These are phyloP conservation scores for Colletotrichum agaves DNA, from an alignment of 2,329 filamentous ascomycete species.

Conservation along the genomic window DNA sequence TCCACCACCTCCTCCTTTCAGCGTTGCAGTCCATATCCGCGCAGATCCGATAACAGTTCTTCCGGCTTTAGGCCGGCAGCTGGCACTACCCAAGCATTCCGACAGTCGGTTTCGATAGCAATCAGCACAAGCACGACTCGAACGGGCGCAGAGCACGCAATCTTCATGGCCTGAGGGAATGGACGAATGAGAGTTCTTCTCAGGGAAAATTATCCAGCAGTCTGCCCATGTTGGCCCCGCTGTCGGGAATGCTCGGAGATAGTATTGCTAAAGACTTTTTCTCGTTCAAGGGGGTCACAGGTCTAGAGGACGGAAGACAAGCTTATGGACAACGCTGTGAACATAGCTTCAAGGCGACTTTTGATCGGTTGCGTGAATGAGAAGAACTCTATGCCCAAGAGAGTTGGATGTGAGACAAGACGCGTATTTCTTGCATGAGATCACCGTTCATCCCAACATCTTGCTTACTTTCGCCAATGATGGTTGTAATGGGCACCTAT, in stretches of 20 bases:
- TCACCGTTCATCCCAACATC: constrained; percentile 21
- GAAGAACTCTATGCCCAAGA: background rate
- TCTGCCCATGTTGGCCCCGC: constrained; percentile 24
- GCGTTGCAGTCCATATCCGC: constrained; percentile 6
- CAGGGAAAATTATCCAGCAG: constrained; percentile 5
- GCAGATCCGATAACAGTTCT: constrained; percentile 9
- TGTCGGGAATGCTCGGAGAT: constrained; percentile 26
- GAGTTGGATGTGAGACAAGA: background rate
- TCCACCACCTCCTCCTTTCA: background rate
- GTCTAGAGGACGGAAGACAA: background rate
- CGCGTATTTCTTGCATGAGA: constrained; percentile 19
- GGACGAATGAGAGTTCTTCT: constrained; percentile 29
- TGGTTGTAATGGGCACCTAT: background rate
- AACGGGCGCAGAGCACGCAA: constrained; percentile 31
- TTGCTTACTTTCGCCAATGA: background rate
- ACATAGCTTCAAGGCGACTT: background rate
- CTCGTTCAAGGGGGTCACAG: background rate
- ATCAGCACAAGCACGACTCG: constrained; percentile 24
- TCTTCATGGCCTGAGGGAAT: background rate
- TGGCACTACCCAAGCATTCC: constrained; percentile 3
- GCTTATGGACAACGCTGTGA: background rate
- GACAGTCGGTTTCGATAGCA: constrained; percentile 13
- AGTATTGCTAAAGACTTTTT: background rate
- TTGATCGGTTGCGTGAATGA: background rate
- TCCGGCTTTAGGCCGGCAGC: background rate